These are phyloP conservation scores for Orbilia ellipsospora DNA, from an alignment of 2,329 filamentous ascomycete species.

Conservation along the genomic window DNA sequence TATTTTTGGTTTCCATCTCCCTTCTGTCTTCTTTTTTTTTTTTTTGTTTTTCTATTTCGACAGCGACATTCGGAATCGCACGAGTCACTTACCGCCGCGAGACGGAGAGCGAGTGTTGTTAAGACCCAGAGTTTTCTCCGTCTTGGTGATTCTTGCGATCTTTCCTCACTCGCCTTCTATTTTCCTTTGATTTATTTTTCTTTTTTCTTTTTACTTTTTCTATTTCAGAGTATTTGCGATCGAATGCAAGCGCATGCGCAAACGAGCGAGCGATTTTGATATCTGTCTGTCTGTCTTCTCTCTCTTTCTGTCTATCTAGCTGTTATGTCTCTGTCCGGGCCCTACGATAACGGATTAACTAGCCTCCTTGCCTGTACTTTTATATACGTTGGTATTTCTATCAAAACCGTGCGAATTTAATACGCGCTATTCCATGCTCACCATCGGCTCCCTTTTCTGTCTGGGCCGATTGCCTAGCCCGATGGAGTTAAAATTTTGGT, in stretches of 20 bases:
- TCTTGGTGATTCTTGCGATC: background rate
- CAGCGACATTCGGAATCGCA: too few species aligned
- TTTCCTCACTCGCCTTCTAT: background rate
- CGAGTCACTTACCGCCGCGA: too few species aligned
- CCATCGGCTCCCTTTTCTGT: constrained; percentile 6
- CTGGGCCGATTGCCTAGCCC: constrained; percentile 14
- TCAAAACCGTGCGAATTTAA: too few species aligned
- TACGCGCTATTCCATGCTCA: background rate
- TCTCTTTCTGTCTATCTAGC: background rate
- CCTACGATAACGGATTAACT: too few species aligned
- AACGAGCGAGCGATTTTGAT: constrained; percentile 26
- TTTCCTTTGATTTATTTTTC: constrained; percentile 17
- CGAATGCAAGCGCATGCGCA: too few species aligned
- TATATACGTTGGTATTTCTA: too few species aligned
- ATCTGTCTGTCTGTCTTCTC: background rate
- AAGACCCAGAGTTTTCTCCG: too few species aligned
- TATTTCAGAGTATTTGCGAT: background rate
- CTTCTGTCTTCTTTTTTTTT: constrained; percentile 4
- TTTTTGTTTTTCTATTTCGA: constrained; percentile 2
- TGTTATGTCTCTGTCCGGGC: too few species aligned
- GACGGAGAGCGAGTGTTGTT: too few species aligned
- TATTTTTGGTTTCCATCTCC: background rate
- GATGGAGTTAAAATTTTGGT: constrained; percentile 16
- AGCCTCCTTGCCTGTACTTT: too few species aligned
- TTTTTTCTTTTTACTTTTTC: constrained; percentile 13